Conservation (phyloP, 1,139 yeast genomes). For the Wickerhamiella infanticola region DNA sequence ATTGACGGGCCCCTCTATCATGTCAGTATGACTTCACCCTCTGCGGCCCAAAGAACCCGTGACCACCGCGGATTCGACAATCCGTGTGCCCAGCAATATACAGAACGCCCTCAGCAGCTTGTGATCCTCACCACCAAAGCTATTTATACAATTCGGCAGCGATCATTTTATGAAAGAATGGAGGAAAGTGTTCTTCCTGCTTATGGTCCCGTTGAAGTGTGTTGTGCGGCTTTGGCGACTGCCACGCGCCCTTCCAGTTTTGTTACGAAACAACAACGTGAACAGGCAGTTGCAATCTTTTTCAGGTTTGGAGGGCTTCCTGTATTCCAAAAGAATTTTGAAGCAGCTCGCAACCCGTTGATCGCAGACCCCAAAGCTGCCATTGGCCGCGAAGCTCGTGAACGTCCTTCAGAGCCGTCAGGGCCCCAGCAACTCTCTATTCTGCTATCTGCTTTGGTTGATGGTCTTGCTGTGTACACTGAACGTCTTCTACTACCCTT, state of each 20-base stretch:
- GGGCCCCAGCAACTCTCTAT: slow-evolving; percentile 36
- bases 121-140: slow-evolving; percentile 75
- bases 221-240: slow-evolving; percentile 70
- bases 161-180: slow-evolving; percentile 66
- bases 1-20: not conserved
- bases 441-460: slow-evolving; percentile 77
- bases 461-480: slow-evolving; percentile 71
- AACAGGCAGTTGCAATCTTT: slow-evolving; percentile 12
- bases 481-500: slow-evolving; percentile 62
- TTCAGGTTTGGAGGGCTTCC: slow-evolving; percentile 17
- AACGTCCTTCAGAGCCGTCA: not conserved
- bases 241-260: slow-evolving; percentile 41
- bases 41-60: not conserved
- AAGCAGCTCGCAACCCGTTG: slow-evolving; percentile 11
- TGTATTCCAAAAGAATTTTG: slow-evolving; percentile 13
- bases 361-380: slow-evolving; percentile 6
- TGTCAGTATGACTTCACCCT: not conserved
- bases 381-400: slow-evolving; percentile 2
- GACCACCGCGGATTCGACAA: slow-evolving; percentile 30
- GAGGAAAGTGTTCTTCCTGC: slow-evolving; percentile 42
- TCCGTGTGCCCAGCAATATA: slow-evolving; percentile 72
- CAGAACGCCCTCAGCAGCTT: slow-evolving; percentile 37
- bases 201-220: slow-evolving; percentile 61
- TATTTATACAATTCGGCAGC: slow-evolving; percentile 56
- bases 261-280: slow-evolving; percentile 10